Percentiles rank a stretch among this genome's conserved stretches.
These are phyloP conservation scores for Pseudotulostoma volvatum DNA, from an alignment of 495 filamentous ascomycete species.

Conservation along the genomic window DNA sequence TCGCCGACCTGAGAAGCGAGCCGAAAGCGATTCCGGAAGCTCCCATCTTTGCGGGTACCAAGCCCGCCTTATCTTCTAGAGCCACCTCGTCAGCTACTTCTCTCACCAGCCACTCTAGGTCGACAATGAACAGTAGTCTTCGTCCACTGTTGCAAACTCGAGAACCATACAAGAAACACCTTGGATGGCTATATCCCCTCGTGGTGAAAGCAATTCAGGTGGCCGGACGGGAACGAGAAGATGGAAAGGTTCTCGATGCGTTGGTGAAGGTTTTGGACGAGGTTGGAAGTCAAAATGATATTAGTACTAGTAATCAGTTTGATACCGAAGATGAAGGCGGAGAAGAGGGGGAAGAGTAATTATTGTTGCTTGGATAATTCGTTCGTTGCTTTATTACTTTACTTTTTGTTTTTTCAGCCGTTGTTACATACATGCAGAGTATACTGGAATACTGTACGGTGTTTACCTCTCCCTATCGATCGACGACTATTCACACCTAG, in stretches of 20 bases:
- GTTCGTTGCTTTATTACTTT: neutral
- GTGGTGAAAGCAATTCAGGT: slow-evolving; percentile 52
- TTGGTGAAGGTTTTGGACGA: slow-evolving; percentile 51
- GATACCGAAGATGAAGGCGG: slow-evolving; percentile 1
- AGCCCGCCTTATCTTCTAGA: neutral
- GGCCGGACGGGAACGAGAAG: slow-evolving; percentile 43
- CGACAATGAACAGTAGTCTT: too few species aligned
- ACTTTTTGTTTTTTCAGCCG: neutral
- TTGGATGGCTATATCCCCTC: slow-evolving; percentile 71
- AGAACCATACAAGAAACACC: slow-evolving; percentile 43
- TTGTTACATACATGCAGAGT: neutral
- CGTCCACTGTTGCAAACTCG: too few species aligned
- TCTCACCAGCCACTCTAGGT: neutral
- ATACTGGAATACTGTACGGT: too few species aligned
- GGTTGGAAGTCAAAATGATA: slow-evolving; percentile 30
- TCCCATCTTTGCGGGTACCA: slow-evolving; percentile 11
- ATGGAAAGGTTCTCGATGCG: slow-evolving; percentile 39
- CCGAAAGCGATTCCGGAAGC: slow-evolving; percentile 53
- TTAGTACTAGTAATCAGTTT: too few species aligned
- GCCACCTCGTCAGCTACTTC: slow-evolving; percentile 2
- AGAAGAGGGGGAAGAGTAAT: neutral
- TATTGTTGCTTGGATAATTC: neutral
- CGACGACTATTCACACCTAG: too few species aligned
- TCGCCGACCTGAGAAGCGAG: slow-evolving; percentile 53
- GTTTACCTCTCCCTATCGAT: too few species aligned